These are phyloP conservation scores for Phyllosticta citriasiana DNA, from an alignment of 2,329 filamentous ascomycete genomes.

Conservation along the genomic window DNA sequence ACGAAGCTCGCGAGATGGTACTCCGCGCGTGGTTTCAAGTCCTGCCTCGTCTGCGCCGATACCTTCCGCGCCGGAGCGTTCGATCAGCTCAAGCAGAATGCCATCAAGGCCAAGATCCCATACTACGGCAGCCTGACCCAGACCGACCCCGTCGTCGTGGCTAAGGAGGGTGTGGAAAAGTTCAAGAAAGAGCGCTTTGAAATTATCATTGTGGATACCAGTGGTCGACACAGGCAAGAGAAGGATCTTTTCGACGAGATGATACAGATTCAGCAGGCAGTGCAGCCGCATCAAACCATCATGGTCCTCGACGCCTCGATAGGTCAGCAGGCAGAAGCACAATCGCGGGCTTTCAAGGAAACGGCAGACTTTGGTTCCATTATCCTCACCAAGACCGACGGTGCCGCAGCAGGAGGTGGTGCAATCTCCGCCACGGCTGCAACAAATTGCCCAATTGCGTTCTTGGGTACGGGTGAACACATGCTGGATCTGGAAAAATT, in stretches of 20 bases:
- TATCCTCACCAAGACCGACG: conserved; percentile 98
- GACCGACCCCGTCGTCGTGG: conserved; percentile 88
- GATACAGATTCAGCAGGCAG: conserved; percentile 87
- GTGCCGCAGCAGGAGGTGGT: conserved; percentile 88
- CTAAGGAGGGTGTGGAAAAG: conserved; percentile 91
- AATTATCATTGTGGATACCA: conserved; percentile 97
- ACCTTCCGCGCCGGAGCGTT: conserved; percentile 98
- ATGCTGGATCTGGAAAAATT: conserved; percentile 92
- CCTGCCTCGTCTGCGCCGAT: conserved; percentile 91
- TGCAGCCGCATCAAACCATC: conserved; percentile 90
- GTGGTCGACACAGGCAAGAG: conserved; percentile 88
- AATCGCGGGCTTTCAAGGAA: conserved; percentile 94
- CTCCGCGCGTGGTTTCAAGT: conserved; percentile 82
- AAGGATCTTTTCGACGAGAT: conserved; percentile 94
- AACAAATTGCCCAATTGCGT: conserved; percentile 93
- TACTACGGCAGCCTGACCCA: conserved; percentile 97
- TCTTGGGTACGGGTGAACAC: conserved; percentile 95
- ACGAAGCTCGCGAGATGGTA: conserved; percentile 95
- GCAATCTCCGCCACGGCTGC: conserved; percentile 96
- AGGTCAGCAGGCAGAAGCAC: conserved; percentile 88
- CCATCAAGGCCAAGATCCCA: conserved; percentile 96
- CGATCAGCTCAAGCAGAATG: conserved; percentile 97
- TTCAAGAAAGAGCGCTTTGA: conserved; percentile 99
- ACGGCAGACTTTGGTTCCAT: conserved; percentile 95
- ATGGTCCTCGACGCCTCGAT: conserved; percentile 97